phyloP scores from a whole-genome alignment of 2,329 filamentous ascomycete genomes.

The Blastomyces percursus region DNA sequence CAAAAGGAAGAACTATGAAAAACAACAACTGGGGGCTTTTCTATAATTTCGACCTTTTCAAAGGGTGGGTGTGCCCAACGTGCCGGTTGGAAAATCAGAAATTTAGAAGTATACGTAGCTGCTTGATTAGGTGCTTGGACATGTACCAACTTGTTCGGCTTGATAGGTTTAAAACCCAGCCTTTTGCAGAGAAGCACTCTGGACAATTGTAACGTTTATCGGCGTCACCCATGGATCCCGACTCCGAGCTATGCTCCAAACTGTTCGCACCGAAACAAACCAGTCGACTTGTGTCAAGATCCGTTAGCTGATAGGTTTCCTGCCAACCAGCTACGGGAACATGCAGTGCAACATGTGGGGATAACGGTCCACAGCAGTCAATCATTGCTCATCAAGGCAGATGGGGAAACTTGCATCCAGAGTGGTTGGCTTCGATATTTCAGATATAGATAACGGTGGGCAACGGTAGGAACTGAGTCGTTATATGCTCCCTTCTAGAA shows the following conservation, averaged over 20 bases:
- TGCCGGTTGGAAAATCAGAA: background rate
- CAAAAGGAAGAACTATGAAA: background rate
- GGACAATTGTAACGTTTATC: background rate
- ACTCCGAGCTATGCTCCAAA: background rate
- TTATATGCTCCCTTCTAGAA: background rate
- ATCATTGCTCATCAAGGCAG: background rate
- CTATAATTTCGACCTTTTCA: background rate
- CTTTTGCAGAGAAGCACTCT: background rate
- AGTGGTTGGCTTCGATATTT: background rate
- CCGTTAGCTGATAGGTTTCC: background rate
- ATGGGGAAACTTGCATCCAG: background rate
- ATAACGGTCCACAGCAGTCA: background rate
- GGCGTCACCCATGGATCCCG: background rate
- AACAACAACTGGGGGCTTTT: background rate
- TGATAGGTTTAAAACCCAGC: background rate
- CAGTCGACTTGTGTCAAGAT: background rate
- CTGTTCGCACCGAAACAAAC: background rate
- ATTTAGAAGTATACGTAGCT: background rate
- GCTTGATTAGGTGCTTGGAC: background rate
- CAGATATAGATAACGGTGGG: background rate
- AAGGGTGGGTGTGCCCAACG: background rate
- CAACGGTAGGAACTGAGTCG: background rate
- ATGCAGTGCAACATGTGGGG: background rate
- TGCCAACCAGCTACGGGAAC: background rate
- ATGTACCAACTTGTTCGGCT: background rate